Evolutionary conservation across 805 yeast species (phyloP).

Genomic region (Pichia pseudocactophila): DNA sequence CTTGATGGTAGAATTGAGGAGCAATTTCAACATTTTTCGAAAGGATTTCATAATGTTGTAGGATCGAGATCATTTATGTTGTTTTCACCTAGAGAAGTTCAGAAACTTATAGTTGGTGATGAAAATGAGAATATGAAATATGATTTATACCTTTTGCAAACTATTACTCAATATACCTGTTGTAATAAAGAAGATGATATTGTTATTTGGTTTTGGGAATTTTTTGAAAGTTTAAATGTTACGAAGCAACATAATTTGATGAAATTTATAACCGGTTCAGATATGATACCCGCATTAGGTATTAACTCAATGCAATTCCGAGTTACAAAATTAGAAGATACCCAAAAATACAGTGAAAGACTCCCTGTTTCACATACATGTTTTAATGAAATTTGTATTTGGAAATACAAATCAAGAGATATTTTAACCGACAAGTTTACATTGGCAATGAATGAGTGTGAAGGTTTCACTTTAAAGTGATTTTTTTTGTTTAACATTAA

Average conservation of each 20-base stretch:
- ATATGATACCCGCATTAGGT: conserved; percentile 89
- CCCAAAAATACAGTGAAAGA: conserved; percentile 31
- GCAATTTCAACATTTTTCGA: conserved; percentile 50
- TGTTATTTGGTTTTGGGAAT: conserved; percentile 84
- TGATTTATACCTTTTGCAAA: conserved; percentile 57
- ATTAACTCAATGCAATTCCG: conserved; percentile 65
- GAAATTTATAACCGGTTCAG: conserved; percentile 82
- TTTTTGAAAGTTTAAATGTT: conserved; percentile 39
- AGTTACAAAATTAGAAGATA: conserved; percentile 38
- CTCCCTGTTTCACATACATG: conserved; percentile 91
- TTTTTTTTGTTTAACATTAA: background rate
- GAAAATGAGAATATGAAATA: conserved; percentile 36
- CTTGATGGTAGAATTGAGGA: conserved; percentile 43
- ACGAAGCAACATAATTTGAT: conserved; percentile 54
- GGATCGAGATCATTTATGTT: conserved; percentile 75
- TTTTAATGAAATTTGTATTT: conserved; percentile 79
- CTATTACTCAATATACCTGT: conserved; percentile 68
- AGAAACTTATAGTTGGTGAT: conserved; percentile 68
- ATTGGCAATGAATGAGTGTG: conserved; percentile 68
- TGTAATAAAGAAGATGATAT: conserved; percentile 38
- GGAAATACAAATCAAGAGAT: conserved; percentile 49
- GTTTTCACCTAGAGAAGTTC: conserved; percentile 76
- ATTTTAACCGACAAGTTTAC: conserved; percentile 49
- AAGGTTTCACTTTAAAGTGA: conserved; percentile 61
- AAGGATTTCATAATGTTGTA: conserved; percentile 68